Evolutionary conservation across 2,329 filamentous ascomycete species (phyloP), one percentile per base, ranked within the genome.

Genomic region (Ophiostoma sp.): DNA sequence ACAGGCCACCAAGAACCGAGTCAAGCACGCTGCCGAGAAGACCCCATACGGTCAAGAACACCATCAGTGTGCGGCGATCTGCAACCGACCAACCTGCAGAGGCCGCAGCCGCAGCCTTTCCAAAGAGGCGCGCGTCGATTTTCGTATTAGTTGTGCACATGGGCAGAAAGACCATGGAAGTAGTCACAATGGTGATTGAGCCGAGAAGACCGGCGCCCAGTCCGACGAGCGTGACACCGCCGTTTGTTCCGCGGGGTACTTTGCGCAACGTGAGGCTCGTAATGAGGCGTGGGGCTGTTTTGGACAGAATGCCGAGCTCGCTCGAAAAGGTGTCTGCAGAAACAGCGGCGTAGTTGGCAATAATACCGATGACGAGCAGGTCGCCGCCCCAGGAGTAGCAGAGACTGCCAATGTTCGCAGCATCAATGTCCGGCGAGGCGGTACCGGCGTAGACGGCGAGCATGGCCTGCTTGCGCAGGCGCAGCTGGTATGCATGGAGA

Each of bases 241-340:
- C 95, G 76, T 99, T 99, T 58, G 95, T 98, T 65, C 95, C 95
- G 1, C 86, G 89, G 0, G 95, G 93, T 0, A 98, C 95, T 72
- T 86, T 84, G 69, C 90, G 88, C 74, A 95, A 83, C 4, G 80
- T 87, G 16, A 84, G 87, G 14, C 91, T 93, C 4, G 92, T 97
- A 76, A 99, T 94, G 49, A 99, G 85, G 47, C 93, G 87, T 8
- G 95, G 95, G 62, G 86, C 81, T 38, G 84, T 84, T 69, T 83
- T 86, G 6, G 93, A 90, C 12, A 99, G 83, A 68, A 99, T 99
- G 14, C 95, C 95, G 27, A 99, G 87, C 80, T 99, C 95, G 11
- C 93, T 97, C 69, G 91, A 93, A 77, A 97, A 95, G 0, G 95
- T 99, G 77, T 99, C 95, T 65, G 94, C 92, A 27, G 92, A 88